Percentiles rank a stretch among this genome's conserved stretches.
These are phyloP conservation scores for Pugionium dolabratum DNA, from an alignment of 345 rosid species.

Conservation along the genomic window DNA sequence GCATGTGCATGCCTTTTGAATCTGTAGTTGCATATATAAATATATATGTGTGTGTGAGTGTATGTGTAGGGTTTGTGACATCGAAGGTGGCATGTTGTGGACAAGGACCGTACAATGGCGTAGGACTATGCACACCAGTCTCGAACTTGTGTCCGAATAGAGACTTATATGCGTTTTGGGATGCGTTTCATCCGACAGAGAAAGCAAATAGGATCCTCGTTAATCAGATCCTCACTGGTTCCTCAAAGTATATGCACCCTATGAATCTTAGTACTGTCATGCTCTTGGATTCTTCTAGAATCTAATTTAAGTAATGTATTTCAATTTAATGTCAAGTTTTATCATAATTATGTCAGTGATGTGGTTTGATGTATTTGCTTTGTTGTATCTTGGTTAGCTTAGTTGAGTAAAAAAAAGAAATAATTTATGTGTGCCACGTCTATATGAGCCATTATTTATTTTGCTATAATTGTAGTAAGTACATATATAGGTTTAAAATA, in stretches of 20 bases:
- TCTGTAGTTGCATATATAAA: no score
- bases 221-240: conserved; percentile 48
- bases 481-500: no score
- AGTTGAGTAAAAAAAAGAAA: no score
- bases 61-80: conserved; percentile 59
- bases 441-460: no score
- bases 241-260: conserved; percentile 58
- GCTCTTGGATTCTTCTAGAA: conserved; percentile 51
- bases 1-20: no score
- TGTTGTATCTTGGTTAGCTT: no score
- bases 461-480: no score
- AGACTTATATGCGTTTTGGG: conserved; percentile 65
- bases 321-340: conserved; percentile 6
- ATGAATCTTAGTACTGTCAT: conserved; percentile 69
- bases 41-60: conserved; percentile 2
- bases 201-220: conserved; percentile 65
- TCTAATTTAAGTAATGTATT: conserved; percentile 23
- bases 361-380: no score
- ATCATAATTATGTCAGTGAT: no score
- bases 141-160: conserved; percentile 73
- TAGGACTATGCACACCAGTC: conserved; percentile 64
- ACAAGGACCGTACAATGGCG: conserved; percentile 72
- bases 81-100: conserved; percentile 75
- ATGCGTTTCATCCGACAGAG: conserved; percentile 76
- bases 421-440: no score